Conservation (phyloP, 2,329 filamentous ascomycete species). For the Fonsecaea monophora region DNA sequence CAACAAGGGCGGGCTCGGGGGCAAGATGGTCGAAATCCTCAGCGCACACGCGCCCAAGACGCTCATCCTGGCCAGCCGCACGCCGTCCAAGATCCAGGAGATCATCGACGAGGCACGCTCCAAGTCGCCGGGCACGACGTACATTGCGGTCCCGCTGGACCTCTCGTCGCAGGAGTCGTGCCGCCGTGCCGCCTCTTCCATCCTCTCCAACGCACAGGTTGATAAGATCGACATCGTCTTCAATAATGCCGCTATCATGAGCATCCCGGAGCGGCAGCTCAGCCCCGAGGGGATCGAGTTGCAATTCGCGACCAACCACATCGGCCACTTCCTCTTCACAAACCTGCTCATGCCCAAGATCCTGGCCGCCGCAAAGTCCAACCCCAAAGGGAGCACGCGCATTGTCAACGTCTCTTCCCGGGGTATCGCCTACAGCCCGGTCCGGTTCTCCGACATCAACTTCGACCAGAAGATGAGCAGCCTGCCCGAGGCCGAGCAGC, state of each 20-base stretch:
- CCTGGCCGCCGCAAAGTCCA: constrained; percentile 40
- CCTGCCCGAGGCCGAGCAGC: constrained; percentile 35
- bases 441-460: constrained; percentile 47
- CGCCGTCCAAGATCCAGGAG: constrained; percentile 32
- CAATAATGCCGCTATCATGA: constrained; percentile 54
- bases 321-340: constrained; percentile 51
- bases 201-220: constrained; percentile 39
- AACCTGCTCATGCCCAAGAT: constrained; percentile 49
- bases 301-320: constrained; percentile 50
- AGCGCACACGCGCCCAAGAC: constrained; percentile 28
- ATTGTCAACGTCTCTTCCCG: constrained; percentile 44
- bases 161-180: constrained; percentile 45
- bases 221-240: constrained; percentile 50
- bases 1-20: constrained; percentile 33
- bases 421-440: not conserved
- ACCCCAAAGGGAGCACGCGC: constrained; percentile 30
- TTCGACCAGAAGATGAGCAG: constrained; percentile 40
- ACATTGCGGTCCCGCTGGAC: constrained; percentile 45
- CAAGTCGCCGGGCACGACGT: constrained; percentile 34
- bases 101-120: constrained; percentile 23
- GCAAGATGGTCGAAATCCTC: constrained; percentile 32
- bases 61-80: constrained; percentile 36
- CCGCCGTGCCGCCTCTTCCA: constrained; percentile 43
- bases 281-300: constrained; percentile 48
- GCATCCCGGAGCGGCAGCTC: constrained; percentile 37